A percentile compares a stretch with the other conserved stretches of the same genome.
Evolutionary conservation across 2,329 filamentous ascomycete species (phyloP).

Genomic region (Phialophora tarda): DNA sequence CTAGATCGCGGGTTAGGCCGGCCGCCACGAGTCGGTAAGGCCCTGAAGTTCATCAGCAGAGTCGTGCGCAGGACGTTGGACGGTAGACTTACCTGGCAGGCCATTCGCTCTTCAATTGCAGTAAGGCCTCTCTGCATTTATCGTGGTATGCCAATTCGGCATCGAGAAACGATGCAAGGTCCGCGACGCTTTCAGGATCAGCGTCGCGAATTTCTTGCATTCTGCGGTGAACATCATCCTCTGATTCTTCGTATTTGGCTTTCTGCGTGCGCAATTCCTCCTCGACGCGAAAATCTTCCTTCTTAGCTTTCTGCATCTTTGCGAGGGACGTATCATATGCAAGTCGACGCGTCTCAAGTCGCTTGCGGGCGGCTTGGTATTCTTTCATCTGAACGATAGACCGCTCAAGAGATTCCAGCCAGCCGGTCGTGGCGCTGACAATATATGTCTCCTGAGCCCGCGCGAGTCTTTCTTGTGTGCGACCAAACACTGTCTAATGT

Average conservation of each 20-base stretch:
- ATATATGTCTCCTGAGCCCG: constrained; percentile 85
- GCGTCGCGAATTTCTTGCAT: constrained; percentile 98
- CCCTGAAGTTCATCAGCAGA: constrained; percentile 15
- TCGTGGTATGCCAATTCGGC: constrained; percentile 91
- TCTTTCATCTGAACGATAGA: constrained; percentile 96
- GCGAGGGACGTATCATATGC: constrained; percentile 88
- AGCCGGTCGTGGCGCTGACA: constrained; percentile 75
- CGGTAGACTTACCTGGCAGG: constrained; percentile 61
- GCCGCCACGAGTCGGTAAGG: constrained; percentile 37
- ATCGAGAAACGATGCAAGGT: constrained; percentile 82
- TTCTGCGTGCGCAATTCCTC: constrained; percentile 90
- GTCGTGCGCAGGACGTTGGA: constrained; percentile 29
- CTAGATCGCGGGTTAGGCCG: constrained; percentile 60
- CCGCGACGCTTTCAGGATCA: constrained; percentile 79
- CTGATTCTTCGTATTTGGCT: constrained; percentile 94
- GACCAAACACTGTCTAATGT: constrained; percentile 67
- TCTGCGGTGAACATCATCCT: constrained; percentile 84
- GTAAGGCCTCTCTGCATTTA: constrained; percentile 81
- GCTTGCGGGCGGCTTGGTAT: constrained; percentile 91
- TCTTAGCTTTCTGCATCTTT: constrained; percentile 92
- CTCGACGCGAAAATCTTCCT: constrained; percentile 89
- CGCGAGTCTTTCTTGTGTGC: constrained; percentile 85
- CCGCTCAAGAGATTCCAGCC: constrained; percentile 90
- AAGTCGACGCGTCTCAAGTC: constrained; percentile 85
- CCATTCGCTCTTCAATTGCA: constrained; percentile 72